Evolutionary conservation across 768 basidiomycete species (phyloP).

Genomic region (Krasilnikovozyma curviuscula): DNA sequence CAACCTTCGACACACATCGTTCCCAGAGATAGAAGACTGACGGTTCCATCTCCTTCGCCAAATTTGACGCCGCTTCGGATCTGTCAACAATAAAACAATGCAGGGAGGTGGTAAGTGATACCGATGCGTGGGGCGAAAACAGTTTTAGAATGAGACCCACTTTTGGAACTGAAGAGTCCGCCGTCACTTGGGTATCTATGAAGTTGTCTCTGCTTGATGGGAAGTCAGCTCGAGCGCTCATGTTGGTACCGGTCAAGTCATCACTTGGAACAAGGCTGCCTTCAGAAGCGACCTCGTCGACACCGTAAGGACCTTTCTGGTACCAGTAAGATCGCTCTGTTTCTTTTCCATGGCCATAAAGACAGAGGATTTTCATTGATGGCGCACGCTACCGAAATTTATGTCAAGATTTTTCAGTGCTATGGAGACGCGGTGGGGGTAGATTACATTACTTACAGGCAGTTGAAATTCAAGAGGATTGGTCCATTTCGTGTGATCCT

Average conservation of each 20-base stretch:
- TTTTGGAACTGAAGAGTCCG: slow-evolving; percentile 42
- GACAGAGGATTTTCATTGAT: slow-evolving; percentile 75
- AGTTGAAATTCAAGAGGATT: slow-evolving; percentile 62
- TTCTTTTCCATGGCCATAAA: slow-evolving; percentile 89
- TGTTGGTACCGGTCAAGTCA: slow-evolving; percentile 1
- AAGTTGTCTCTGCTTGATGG: slow-evolving; percentile 32
- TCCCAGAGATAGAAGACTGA: slow-evolving; percentile 35
- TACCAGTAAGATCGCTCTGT: slow-evolving; percentile 89
- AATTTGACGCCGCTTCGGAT: slow-evolving; percentile 70
- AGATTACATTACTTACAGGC: slow-evolving; percentile 14
- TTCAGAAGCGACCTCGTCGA: slow-evolving; percentile 34
- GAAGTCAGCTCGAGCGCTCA: slow-evolving; percentile 4
- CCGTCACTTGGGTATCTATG: slow-evolving; percentile 70
- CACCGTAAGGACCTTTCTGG: too few relatives aligned
- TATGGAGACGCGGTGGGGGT: background rate
- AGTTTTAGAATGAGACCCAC: slow-evolving; percentile 23
- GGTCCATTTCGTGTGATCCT: slow-evolving; percentile 69
- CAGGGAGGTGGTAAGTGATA: background rate
- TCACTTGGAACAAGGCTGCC: too few relatives aligned
- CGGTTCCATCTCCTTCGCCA: slow-evolving; percentile 87
- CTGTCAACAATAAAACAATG: slow-evolving; percentile 23
- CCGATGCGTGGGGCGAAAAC: background rate
- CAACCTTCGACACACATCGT: slow-evolving; percentile 96
- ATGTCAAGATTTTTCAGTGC: background rate
- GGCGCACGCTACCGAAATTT: slow-evolving; percentile 47